Base-by-base conservation (phyloP, 2,329 filamentous ascomycete species). In the Epichloe amarillans region DNA sequence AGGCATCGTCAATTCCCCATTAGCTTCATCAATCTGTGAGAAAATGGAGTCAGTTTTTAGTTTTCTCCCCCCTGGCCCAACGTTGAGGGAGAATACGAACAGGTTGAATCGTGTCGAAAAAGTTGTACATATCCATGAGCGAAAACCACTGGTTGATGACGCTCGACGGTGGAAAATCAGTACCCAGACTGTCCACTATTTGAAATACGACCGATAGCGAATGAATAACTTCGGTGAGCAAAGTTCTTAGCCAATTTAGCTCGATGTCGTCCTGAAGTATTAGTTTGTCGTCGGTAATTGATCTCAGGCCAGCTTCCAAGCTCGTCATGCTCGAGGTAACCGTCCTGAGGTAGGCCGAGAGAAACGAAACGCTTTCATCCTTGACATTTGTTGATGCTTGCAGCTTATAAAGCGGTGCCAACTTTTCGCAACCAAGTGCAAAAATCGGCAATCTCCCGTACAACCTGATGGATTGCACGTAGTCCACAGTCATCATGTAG, bases 131-230 rank as follows among this genome's bases (percentile, higher is more conserved):
- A 41, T 76, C 72, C 73, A 90, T 82, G 47, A 90, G 69, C n/a
- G 75, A 69, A 58, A 90, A 88, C 88, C 88, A 95, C 55, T 78
- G 73, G 39, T 79, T 69, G 17, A 89, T 72, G 6, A 82, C 65
- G 14, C 75, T 69, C 17, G 78, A 73, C 15, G 80, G 71, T 12
- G 80, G 72, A 58, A 86, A 77, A 45, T 72, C 66, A 17, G 69
- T 68, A 38, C 71, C 64, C 47, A 76, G 74, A 45, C 77, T 68
- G 55, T 86, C 82, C 36, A 88, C 67, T n/a, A 86, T 72, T 56
- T 88, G 76, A 58, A 90, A 86, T 23, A 88, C 69, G 15, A 89
- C 72, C 46, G 88, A 83, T 65, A 93, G 72, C 40, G 83, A 76
- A 61, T 93, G 85, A 39, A 85, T 72, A 42, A 84, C 75, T 64